phyloP scores from a whole-genome alignment of 345 rosid species.

The Cardamine resedifolia region DNA sequence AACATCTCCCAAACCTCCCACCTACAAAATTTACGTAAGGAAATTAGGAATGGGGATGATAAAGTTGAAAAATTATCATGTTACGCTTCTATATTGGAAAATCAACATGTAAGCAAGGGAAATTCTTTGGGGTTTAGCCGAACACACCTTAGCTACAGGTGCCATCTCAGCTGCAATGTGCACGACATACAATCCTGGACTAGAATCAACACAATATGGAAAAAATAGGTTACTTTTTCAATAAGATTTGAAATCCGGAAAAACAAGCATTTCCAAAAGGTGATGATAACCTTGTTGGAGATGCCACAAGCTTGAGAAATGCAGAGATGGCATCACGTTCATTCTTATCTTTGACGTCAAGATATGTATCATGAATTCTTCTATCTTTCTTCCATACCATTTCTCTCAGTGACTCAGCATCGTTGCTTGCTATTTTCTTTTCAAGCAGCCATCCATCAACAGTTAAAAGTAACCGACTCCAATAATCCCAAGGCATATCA shows the following conservation, averaged over 20 bases:
- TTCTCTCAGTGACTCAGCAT: slow-evolving; percentile 75
- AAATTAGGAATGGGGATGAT: neutral
- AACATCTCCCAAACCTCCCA: slow-evolving; percentile 98
- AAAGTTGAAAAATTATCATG: neutral
- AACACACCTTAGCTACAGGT: slow-evolving; percentile 94
- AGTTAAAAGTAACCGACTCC: slow-evolving; percentile 80
- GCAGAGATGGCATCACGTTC: slow-evolving; percentile 61
- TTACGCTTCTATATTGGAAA: neutral
- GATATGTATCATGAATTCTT: slow-evolving; percentile 56
- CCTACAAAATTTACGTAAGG: slow-evolving; percentile 43
- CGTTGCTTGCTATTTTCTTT: slow-evolving; percentile 60
- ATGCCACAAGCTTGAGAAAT: slow-evolving; percentile 61
- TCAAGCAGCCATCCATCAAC: slow-evolving; percentile 97
- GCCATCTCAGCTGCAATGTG: slow-evolving; percentile 99
- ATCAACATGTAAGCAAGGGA: slow-evolving; percentile 9
- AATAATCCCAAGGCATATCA: slow-evolving; percentile 86
- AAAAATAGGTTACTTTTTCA: slow-evolving; percentile 31
- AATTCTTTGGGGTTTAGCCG: slow-evolving; percentile 23
- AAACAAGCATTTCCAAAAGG: slow-evolving; percentile 10
- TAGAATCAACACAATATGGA: slow-evolving; percentile 52
- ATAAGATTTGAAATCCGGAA: neutral
- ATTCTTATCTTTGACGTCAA: slow-evolving; percentile 63
- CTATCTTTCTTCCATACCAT: slow-evolving; percentile 83
- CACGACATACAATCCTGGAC: slow-evolving; percentile 80
- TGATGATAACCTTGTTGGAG: slow-evolving; percentile 57